These are phyloP conservation scores for Castanea crenata DNA, from an alignment of 306 rosid species.

Conservation along the genomic window DNA sequence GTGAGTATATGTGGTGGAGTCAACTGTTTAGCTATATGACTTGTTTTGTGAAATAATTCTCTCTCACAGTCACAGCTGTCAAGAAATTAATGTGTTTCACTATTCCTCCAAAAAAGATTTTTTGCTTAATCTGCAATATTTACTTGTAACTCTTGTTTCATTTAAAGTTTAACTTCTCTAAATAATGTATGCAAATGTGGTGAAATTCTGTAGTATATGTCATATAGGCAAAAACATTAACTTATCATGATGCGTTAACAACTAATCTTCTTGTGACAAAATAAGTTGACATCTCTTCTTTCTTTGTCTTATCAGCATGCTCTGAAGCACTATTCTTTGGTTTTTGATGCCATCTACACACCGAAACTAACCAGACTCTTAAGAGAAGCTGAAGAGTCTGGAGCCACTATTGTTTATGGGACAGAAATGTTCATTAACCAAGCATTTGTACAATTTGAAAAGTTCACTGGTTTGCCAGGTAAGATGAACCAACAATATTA, in stretches of 20 bases:
- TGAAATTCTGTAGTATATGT: neutral
- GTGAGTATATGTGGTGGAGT: neutral
- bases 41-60: neutral
- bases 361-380: slow-evolving; percentile 70
- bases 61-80: neutral
- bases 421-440: slow-evolving; percentile 69
- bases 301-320: slow-evolving; percentile 40
- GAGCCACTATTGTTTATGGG: slow-evolving; percentile 53
- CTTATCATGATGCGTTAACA: neutral
- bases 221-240: neutral
- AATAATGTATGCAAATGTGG: neutral
- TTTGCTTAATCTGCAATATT: neutral
- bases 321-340: slow-evolving; percentile 55
- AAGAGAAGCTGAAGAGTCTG: slow-evolving; percentile 58
- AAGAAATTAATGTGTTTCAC: neutral
- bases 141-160: neutral
- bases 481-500: neutral
- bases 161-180: neutral
- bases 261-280: neutral
- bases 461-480: slow-evolving; percentile 63
- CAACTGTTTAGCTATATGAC: neutral
- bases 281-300: neutral
- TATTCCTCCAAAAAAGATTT: no score
- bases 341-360: slow-evolving; percentile 65
- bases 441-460: slow-evolving; percentile 64